Conservation (phyloP, 208 protist species). For the Tritrichomonas foetus region DNA sequence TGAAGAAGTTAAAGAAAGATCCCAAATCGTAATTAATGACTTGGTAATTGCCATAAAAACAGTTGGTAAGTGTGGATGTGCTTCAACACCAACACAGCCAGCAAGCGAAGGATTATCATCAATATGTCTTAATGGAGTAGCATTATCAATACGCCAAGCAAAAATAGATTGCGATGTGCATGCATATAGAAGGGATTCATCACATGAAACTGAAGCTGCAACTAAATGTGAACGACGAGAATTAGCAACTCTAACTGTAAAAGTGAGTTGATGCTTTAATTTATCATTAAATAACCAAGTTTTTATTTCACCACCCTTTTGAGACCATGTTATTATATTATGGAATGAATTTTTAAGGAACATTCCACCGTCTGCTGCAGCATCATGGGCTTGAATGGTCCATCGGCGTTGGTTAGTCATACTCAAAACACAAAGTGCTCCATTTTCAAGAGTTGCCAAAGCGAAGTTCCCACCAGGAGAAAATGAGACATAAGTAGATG, state of each 20-base stretch:
- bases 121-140: neutral
- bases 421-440: neutral
- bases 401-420: neutral
- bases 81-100: neutral
- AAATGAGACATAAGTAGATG: neutral
- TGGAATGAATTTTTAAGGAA: neutral
- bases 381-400: neutral
- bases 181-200: neutral
- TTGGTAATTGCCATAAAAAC: neutral
- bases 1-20: neutral
- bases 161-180: neutral
- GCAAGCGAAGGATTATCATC: neutral
- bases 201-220: neutral
- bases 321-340: neutral
- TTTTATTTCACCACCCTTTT: neutral
- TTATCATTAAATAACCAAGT: neutral
- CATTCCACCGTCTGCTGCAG: neutral
- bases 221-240: neutral
- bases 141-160: neutral
- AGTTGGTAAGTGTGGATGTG: neutral
- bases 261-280: neutral
- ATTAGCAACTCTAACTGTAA: neutral
- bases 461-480: constrained; percentile 23
- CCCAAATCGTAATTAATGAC: neutral
- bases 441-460: neutral